A percentile compares a stretch with the other conserved stretches of the same genome.
phyloP scores from a whole-genome alignment of 208 protist genomes.

The Strigomonas culicis region DNA sequence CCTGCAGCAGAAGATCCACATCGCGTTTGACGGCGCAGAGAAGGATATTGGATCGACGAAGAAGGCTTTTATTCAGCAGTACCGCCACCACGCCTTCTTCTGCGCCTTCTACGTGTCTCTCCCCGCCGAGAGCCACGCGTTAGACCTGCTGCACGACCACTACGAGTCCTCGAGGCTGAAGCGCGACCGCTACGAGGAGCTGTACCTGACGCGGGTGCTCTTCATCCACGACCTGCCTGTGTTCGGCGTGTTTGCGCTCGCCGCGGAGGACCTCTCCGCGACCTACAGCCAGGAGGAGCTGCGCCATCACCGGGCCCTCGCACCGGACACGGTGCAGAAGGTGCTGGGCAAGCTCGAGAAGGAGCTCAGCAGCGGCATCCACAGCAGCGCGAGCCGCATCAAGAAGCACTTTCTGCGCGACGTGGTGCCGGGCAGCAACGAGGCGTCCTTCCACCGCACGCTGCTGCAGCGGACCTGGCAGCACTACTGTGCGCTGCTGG shows the following conservation, averaged over 20 bases:
- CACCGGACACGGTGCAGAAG: conserved; percentile 54
- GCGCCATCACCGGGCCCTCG: conserved; percentile 70
- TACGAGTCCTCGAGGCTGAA: conserved; percentile 61
- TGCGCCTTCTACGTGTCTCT: conserved; percentile 77
- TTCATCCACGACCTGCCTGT: conserved; percentile 69
- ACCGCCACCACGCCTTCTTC: conserved; percentile 89
- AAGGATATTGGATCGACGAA: conserved; percentile 38
- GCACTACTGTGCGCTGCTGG: conserved; percentile 59
- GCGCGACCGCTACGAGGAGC: conserved; percentile 76
- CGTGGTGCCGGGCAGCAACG: conserved; percentile 37
- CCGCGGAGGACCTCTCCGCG: conserved; percentile 73
- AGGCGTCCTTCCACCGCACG: conserved; percentile 75
- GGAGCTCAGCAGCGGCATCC: conserved; percentile 69
- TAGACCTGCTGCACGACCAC: conserved; percentile 59
- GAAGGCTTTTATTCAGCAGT: conserved; percentile 78
- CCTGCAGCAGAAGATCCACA: conserved; percentile 34
- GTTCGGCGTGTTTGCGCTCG: conserved; percentile 71
- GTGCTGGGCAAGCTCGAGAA: conserved; percentile 55
- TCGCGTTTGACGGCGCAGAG: conserved; percentile 48
- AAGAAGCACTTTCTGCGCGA: conserved; percentile 83
- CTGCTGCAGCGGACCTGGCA: conserved; percentile 83
- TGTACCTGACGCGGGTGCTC: conserved; percentile 82
- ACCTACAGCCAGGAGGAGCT: conserved; percentile 82
- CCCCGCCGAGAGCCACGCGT: conserved; percentile 41
- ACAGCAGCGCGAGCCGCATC: conserved; percentile 55